A percentile compares a stretch with the other conserved stretches of the same genome.
phyloP scores from a whole-genome alignment of 306 rosid genomes.

The Gastrolobium bilobum region DNA sequence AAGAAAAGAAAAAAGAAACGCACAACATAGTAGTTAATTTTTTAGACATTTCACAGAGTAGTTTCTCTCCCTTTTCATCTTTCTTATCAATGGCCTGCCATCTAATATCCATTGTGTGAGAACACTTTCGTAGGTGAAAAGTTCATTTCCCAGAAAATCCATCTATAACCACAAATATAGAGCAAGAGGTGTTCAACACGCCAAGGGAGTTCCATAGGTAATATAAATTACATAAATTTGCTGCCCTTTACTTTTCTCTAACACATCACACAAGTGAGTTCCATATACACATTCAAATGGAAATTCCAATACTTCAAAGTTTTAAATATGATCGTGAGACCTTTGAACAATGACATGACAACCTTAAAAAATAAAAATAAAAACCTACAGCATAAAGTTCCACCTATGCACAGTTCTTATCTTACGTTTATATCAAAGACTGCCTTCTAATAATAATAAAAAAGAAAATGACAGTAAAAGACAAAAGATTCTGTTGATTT shows the following conservation, averaged over 20 bases:
- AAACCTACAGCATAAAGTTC: no score
- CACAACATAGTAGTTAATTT: no score
- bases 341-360: background rate
- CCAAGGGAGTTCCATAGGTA: no score
- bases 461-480: slow-evolving; percentile 24
- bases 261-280: background rate
- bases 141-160: background rate
- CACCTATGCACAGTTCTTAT: no score
- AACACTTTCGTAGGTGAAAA: background rate
- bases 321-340: background rate
- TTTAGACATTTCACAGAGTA: no score
- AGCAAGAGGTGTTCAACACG: background rate
- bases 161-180: background rate
- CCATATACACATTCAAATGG: slow-evolving; percentile 19
- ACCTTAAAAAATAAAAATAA: no score
- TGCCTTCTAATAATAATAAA: no score
- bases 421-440: no score
- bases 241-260: background rate
- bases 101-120: no score
- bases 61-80: no score
- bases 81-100: no score
- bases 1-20: background rate
- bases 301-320: background rate
- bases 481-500: slow-evolving; percentile 22
- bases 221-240: slow-evolving; percentile 21